Base-by-base conservation (phyloP, 2,329 filamentous ascomycete genomes). In the Shiraia bambusicola region DNA sequence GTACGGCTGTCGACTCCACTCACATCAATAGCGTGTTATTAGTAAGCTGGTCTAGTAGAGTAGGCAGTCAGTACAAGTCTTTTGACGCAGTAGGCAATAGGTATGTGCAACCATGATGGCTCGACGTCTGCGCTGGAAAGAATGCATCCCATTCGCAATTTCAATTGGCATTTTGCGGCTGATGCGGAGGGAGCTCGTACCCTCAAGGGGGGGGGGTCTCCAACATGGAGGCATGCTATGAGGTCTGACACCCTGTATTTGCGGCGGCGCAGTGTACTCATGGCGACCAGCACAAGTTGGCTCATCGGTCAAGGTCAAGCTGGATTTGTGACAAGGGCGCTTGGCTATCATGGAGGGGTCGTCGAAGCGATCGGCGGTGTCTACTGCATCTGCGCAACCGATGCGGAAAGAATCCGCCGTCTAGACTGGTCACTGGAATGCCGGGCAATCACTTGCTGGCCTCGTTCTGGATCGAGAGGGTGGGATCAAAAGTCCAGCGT, bases 171-270 rank as follows among this genome's bases (percentile, higher is more conserved):
- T 45, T 13, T 44, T 44, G 42, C 42, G 40, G 43, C 42, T 42
- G 44, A 45, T 50, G 35, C 34, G 25, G 19, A 22, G 8, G 19
- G 37, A 42, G 30, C 37, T 47, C 34, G 37, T 36, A 31, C 34
- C 36, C 34, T 25, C 40, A 37, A 22, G 19, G 19, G 19, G 19
- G n/a, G n/a, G n/a, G n/a, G 50, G 50, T 48, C 49, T 52, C 49
- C 56, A 56, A 55, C 42, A 38, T 35, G 41, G 34, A 43, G 37
- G 40, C 39, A 34, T 53, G 58, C 58, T 56, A 61, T 54, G 54
- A 58, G 56, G 55, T 41, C 47, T 47, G 44, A 49, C 37, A 41
- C 37, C 37, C 47, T 41, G 45, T 31, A 41, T 44, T 31, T 8
- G 8, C 37, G 42, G 31, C 22, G 6, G 43, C 42, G 47, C 40